Percentiles rank a stretch among this genome's conserved stretches.
phyloP scores from a whole-genome alignment of 2,329 filamentous ascomycete species.

The Aureobasidium sp. region DNA sequence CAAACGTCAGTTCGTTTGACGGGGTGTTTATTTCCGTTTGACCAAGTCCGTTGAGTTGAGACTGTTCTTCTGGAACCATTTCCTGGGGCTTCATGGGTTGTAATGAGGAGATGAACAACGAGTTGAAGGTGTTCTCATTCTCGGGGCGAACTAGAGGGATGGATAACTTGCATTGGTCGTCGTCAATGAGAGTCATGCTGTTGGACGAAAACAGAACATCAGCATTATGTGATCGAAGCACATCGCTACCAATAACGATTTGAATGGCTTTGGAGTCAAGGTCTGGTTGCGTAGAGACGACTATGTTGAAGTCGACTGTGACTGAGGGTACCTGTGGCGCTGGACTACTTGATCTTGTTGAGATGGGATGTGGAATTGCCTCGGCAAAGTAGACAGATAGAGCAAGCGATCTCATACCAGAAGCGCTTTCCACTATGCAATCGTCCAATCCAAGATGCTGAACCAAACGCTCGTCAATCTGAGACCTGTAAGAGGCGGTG shows the following conservation, averaged over 20 bases:
- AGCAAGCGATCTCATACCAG: constrained; percentile 61
- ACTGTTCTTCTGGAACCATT: constrained; percentile 13
- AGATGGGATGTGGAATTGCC: constrained; percentile 70
- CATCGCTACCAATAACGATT: constrained; percentile 84
- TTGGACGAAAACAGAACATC: constrained; percentile 91
- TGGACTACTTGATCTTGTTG: constrained; percentile 63
- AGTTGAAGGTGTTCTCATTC: constrained; percentile 71
- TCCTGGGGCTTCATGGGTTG: not conserved
- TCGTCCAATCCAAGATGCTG: constrained; percentile 64
- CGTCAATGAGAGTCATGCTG: constrained; percentile 76
- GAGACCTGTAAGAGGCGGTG: constrained; percentile 81
- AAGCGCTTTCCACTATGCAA: constrained; percentile 28
- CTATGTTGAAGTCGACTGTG: constrained; percentile 67
- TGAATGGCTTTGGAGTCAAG: constrained; percentile 57
- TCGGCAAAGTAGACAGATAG: constrained; percentile 84
- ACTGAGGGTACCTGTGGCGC: constrained; percentile 74
- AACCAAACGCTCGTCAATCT: constrained; percentile 66
- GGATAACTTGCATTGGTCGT: constrained; percentile 76
- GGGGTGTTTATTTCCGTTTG: constrained; percentile 13
- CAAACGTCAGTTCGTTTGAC: not conserved
- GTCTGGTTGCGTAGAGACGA: constrained; percentile 20
- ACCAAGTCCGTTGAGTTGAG: constrained; percentile 25
- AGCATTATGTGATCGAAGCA: constrained; percentile 74
- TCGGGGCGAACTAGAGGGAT: constrained; percentile 91
- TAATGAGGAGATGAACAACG: constrained; percentile 51